These are phyloP conservation scores for Plasmopara viticola DNA, from an alignment of 352 stramenopile species.

Conservation along the genomic window DNA sequence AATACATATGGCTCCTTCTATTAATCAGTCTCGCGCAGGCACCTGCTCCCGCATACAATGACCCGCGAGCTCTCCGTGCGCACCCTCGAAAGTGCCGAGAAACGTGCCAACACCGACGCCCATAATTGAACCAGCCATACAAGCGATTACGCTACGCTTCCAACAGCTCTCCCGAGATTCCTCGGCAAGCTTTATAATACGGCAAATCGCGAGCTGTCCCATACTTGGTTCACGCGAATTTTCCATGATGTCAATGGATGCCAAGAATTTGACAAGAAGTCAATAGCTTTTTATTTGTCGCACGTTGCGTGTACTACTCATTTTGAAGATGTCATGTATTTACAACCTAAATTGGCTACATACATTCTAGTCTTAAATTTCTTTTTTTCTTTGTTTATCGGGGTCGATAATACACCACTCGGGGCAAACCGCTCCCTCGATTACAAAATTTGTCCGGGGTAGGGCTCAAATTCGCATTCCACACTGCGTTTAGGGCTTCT, in stretches of 20 bases:
- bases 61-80: constrained; percentile 78
- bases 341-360: too few relatives aligned
- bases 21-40: background rate
- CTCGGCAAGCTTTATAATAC: constrained; percentile 63
- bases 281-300: too few relatives aligned
- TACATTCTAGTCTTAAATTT: too few relatives aligned
- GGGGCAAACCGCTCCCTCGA: too few relatives aligned
- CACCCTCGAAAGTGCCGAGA: constrained; percentile 82
- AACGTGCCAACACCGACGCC: constrained; percentile 80
- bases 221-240: constrained; percentile 22
- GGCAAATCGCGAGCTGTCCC: constrained; percentile 35
- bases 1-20: background rate
- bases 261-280: too few relatives aligned
- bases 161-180: constrained; percentile 78
- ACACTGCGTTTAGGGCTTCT: too few relatives aligned
- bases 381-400: too few relatives aligned
- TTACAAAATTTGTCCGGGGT: too few relatives aligned
- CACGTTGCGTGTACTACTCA: too few relatives aligned
- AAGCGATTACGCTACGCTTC: constrained; percentile 79
- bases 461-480: too few relatives aligned
- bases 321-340: too few relatives aligned
- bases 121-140: constrained; percentile 63
- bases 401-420: too few relatives aligned
- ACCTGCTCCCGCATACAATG: constrained; percentile 84
- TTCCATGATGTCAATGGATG: constrained; percentile 4